Evolutionary conservation across 2,329 filamentous ascomycete species (phyloP).

Genomic region (Epichloe glyceriae): DNA sequence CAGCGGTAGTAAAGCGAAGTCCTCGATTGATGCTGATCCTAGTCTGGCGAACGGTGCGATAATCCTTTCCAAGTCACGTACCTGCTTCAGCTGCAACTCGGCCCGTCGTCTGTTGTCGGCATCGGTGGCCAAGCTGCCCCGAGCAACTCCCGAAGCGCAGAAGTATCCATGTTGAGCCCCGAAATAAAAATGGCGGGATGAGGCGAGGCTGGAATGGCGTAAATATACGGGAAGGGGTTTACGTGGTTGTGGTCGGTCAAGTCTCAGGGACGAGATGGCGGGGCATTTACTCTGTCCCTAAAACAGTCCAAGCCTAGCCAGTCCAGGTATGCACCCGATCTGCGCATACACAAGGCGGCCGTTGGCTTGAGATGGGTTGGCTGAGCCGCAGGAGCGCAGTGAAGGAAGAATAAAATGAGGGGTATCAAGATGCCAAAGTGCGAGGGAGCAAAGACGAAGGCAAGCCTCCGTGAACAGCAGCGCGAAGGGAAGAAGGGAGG

Average conservation of each 20-base stretch:
- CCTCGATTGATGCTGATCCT: background rate
- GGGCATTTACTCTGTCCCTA: background rate
- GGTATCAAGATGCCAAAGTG: background rate
- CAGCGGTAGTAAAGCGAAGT: no score
- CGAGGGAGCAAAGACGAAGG: background rate
- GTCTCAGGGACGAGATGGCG: slow-evolving; percentile 3
- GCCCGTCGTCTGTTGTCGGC: slow-evolving; percentile 63
- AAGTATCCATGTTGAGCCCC: slow-evolving; percentile 50
- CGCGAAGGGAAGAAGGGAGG: background rate
- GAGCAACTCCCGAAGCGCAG: slow-evolving; percentile 63
- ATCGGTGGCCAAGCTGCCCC: slow-evolving; percentile 63
- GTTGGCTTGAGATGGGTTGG: background rate
- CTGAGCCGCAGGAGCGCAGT: background rate
- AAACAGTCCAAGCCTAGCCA: background rate
- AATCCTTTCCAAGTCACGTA: slow-evolving; percentile 28
- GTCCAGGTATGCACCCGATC: background rate
- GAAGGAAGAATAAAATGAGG: background rate
- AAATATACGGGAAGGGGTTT: background rate
- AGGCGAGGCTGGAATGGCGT: background rate
- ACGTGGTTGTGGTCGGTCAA: slow-evolving; percentile 3
- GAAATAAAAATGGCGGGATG: slow-evolving; percentile 1
- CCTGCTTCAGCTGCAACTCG: slow-evolving; percentile 71
- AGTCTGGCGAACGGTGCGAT: background rate
- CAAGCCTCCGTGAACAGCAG: background rate
- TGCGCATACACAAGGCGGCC: background rate